Conservation (phyloP, 75 land plant species). For the Picea sitchensis region DNA sequence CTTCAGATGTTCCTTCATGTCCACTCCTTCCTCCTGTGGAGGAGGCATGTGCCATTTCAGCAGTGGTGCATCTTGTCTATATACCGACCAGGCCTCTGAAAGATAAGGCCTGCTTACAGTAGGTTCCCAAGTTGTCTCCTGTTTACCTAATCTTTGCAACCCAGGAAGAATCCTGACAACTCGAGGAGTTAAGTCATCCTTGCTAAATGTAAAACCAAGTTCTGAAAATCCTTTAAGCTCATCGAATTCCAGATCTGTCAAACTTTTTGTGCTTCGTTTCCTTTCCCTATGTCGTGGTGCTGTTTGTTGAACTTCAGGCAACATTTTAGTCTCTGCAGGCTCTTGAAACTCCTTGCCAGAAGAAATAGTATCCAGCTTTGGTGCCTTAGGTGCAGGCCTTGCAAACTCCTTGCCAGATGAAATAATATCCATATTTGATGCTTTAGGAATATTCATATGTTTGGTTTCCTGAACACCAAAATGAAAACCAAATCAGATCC, state of each 20-base stretch:
- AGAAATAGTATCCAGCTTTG: conserved; percentile 32
- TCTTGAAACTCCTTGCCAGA: conserved; percentile 31
- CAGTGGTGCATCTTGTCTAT: conserved; percentile 15
- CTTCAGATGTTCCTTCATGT: conserved; percentile 64
- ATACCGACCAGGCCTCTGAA: conserved; percentile 54
- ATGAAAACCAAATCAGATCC: background rate
- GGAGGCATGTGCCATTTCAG: conserved; percentile 37
- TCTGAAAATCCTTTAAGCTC: conserved; percentile 76
- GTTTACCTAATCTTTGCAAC: conserved; percentile 29
- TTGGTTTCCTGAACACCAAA: conserved; percentile 8
- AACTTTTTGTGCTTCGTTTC: conserved; percentile 47
- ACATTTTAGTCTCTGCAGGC: conserved; percentile 8
- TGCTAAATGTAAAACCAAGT: conserved; percentile 64
- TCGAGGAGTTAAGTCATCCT: conserved; percentile 46
- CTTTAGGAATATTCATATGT: background rate
- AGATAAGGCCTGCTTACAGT: conserved; percentile 45
- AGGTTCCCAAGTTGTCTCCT: background rate
- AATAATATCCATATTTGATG: conserved; percentile 23
- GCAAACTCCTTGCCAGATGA: conserved; percentile 33
- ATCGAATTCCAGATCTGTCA: conserved; percentile 77
- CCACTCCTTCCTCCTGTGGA: conserved; percentile 22
- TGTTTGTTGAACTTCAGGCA: background rate
- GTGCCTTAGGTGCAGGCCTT: background rate
- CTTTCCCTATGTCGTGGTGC: conserved; percentile 11
- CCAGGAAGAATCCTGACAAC: conserved; percentile 56